A percentile compares a stretch with the other conserved stretches of the same genome.
phyloP scores from a whole-genome alignment of 331 rosid species.

The Dryas integrifolia region DNA sequence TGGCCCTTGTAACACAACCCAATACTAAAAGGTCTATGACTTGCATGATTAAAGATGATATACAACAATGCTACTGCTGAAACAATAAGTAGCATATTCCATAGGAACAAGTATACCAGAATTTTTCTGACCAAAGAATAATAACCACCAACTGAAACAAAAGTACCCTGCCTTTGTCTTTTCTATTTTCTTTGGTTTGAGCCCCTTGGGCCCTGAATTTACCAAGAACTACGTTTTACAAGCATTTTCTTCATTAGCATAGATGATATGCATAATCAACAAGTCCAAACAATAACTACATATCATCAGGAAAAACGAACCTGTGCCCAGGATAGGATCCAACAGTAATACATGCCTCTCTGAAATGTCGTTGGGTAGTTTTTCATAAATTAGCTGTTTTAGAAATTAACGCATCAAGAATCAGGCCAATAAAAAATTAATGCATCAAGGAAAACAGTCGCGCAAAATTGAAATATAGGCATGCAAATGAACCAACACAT shows the following conservation, averaged over 20 bases:
- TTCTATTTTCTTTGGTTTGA: neutral
- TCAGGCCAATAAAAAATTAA: conserved; percentile 8
- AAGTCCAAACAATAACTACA: neutral
- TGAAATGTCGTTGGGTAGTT: conserved; percentile 84
- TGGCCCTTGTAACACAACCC: neutral
- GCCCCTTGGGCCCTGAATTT: neutral
- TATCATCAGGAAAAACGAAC: conserved; percentile 37
- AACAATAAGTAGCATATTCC: neutral
- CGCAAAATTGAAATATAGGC: neutral
- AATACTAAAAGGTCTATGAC: neutral
- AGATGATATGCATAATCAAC: neutral
- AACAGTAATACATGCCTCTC: conserved; percentile 84
- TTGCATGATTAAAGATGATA: neutral
- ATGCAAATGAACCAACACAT: conserved; percentile 5
- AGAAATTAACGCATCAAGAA: conserved; percentile 26
- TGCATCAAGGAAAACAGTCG: neutral
- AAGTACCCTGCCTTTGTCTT: neutral
- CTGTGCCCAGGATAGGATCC: conserved; percentile 98
- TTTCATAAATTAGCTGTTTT: conserved; percentile 84
- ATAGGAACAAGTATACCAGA: neutral
- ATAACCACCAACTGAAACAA: no score
- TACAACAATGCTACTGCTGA: neutral
- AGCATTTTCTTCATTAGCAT: neutral
- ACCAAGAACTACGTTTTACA: neutral
- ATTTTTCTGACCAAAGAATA: neutral